Percentiles rank a stretch among this genome's conserved stretches.
Evolutionary conservation across 495 filamentous ascomycete species (phyloP).

Genomic region (Neurospora sublineolata): DNA sequence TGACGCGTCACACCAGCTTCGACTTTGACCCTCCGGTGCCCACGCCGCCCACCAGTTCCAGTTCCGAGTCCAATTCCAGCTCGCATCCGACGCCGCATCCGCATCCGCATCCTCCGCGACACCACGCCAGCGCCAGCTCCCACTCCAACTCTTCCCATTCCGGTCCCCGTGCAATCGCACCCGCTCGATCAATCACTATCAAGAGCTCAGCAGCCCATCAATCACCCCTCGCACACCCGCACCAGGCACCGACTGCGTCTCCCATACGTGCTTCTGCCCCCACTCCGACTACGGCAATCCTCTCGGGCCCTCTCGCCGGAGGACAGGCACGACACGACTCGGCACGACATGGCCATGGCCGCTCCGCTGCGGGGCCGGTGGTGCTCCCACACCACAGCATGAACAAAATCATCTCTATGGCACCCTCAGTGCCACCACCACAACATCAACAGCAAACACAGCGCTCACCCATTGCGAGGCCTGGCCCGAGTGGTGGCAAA

Average conservation of each 20-base stretch:
- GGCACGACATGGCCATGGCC: neutral
- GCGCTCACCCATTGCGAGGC: constrained; percentile 10
- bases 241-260: neutral
- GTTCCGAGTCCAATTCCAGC: neutral
- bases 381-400: constrained; percentile 12
- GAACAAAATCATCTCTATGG: constrained; percentile 14
- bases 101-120: neutral
- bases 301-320: neutral
- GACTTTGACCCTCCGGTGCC: neutral
- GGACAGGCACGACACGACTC: neutral
- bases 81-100: neutral
- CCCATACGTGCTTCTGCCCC: neutral
- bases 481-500: neutral
- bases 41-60: neutral
- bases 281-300: neutral
- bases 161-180: neutral
- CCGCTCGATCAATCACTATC: neutral
- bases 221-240: neutral
- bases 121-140: neutral
- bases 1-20: constrained; percentile 12
- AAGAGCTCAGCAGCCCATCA: neutral
- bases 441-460: constrained; percentile 8
- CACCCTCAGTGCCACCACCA: constrained; percentile 11
- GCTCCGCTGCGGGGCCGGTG: constrained; percentile 1
- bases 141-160: neutral